Percentiles rank a stretch among this genome's conserved stretches.
These are phyloP conservation scores for Nakaseomyces nivariensis DNA, from an alignment of 1,139 yeast genomes.

Conservation along the genomic window DNA sequence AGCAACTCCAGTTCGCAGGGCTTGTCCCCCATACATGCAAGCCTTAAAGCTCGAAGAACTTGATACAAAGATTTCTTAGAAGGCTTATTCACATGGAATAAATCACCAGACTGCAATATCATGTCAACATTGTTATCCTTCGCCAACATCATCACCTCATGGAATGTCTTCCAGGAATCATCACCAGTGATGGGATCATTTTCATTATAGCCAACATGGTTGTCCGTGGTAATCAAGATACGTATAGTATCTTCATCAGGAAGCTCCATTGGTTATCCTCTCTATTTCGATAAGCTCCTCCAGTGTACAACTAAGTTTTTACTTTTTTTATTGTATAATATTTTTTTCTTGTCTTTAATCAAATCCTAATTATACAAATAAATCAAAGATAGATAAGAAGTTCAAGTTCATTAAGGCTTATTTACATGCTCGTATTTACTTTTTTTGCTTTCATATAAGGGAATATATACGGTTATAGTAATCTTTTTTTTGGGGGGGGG, in stretches of 20 bases:
- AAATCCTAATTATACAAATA: too few relatives aligned
- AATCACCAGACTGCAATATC: slow-evolving; percentile 87
- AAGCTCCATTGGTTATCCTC: slow-evolving; percentile 12
- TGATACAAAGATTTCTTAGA: slow-evolving; percentile 77
- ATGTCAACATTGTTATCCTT: slow-evolving; percentile 67
- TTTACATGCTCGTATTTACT: too few relatives aligned
- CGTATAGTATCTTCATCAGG: slow-evolving; percentile 51
- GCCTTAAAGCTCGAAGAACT: slow-evolving; percentile 63
- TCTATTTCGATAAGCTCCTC: neutral
- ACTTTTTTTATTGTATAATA: too few relatives aligned
- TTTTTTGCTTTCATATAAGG: neutral
- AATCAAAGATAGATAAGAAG: too few relatives aligned
- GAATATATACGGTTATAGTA: neutral
- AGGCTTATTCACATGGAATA: slow-evolving; percentile 86
- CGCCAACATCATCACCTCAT: slow-evolving; percentile 75
- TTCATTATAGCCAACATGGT: slow-evolving; percentile 91
- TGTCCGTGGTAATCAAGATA: slow-evolving; percentile 81
- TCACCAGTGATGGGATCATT: slow-evolving; percentile 83
- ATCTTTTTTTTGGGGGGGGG: too few relatives aligned
- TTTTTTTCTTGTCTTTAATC: neutral
- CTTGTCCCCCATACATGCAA: slow-evolving; percentile 71
- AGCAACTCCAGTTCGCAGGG: slow-evolving; percentile 82
- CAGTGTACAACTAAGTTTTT: too few relatives aligned
- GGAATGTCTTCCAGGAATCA: slow-evolving; percentile 81
- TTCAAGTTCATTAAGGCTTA: too few relatives aligned